phyloP scores from a whole-genome alignment of 495 filamentous ascomycete species.

The Bathelium albidoporum region DNA sequence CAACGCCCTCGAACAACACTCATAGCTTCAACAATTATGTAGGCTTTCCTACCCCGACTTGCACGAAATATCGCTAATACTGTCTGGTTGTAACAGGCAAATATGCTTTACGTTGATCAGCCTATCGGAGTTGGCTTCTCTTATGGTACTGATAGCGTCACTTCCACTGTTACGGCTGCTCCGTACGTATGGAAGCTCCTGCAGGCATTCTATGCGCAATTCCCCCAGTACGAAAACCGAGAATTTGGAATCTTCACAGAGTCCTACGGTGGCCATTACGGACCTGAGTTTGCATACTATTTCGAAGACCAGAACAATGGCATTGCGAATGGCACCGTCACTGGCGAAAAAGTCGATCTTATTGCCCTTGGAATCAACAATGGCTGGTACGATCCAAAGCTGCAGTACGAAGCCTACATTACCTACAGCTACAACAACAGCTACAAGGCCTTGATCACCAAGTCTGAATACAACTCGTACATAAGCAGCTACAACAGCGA shows the following conservation, averaged over 20 bases:
- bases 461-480: slow-evolving; percentile 32
- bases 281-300: slow-evolving; percentile 34
- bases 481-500: slow-evolving; percentile 30
- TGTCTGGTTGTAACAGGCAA: slow-evolving; percentile 3
- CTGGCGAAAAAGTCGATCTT: slow-evolving; percentile 31
- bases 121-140: slow-evolving; percentile 35
- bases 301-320: slow-evolving; percentile 36
- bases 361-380: slow-evolving; percentile 39
- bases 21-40: slow-evolving; percentile 3
- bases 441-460: slow-evolving; percentile 34
- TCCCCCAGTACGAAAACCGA: slow-evolving; percentile 51
- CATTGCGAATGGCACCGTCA: slow-evolving; percentile 27
- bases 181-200: slow-evolving; percentile 59
- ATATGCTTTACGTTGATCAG: slow-evolving; percentile 36
- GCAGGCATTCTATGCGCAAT: slow-evolving; percentile 53
- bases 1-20: not conserved
- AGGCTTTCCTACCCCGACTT: not conserved
- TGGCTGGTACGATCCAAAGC: slow-evolving; percentile 31
- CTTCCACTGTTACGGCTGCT: slow-evolving; percentile 56
- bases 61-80: not conserved
- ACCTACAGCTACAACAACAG: slow-evolving; percentile 31
- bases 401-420: slow-evolving; percentile 24
- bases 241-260: slow-evolving; percentile 30
- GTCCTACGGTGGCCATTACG: slow-evolving; percentile 41
- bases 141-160: slow-evolving; percentile 40